Base-by-base conservation (phyloP, 768 basidiomycete genomes). In the Boletus coccyginus region DNA sequence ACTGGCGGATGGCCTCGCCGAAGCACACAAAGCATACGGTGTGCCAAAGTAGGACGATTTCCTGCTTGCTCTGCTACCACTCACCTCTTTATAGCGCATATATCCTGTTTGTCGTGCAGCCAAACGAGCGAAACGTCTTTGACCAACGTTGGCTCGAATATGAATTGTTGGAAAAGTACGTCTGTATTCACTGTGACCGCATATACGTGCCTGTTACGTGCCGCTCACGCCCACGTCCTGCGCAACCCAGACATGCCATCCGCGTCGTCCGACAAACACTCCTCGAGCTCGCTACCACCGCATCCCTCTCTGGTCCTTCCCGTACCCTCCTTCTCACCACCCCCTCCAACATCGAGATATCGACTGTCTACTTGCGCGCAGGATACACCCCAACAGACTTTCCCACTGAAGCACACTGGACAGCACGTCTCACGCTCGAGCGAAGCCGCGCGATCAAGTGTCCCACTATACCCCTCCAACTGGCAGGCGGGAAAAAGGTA, bases 401-500 rank as follows among this genome's bases (percentile, higher is more conserved):
- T 72, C 82, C 86, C 0, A 81, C 85, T 0, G 66, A 81, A 0
- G 54, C 71, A 7, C 82, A 88, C 46, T 98, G 92, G 74, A 66
- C 71, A 9, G 89, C 86, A 2, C 90, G 96, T 9, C 81, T 89
- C 62, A 72, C 84, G 14, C 78, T 98, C 35, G 95, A 98, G 68
- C 78, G 84, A 39, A 90, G 89, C 8, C 76, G 72, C 49, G 94
- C 96, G 0, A 94, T 94, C 77, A 96, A 98, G 60, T 99, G 96
- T 66, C 96, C 96, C 0, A 84, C 85, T 1, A 84, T 98, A 61
- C 85, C 89, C 7, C 79, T 98, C 14, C 96, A 98, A 61, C 84
- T 98, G n/a, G 94, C 95, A 0, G 96, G 96, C 0, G 87, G 88
- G 4, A 99, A 99, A 78, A 97, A 97, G 68, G 85, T 99, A 0